Evolutionary conservation across 1,139 yeast species (phyloP), one percentile per base, ranked within the genome.

Genomic region (Pichia sp.): DNA sequence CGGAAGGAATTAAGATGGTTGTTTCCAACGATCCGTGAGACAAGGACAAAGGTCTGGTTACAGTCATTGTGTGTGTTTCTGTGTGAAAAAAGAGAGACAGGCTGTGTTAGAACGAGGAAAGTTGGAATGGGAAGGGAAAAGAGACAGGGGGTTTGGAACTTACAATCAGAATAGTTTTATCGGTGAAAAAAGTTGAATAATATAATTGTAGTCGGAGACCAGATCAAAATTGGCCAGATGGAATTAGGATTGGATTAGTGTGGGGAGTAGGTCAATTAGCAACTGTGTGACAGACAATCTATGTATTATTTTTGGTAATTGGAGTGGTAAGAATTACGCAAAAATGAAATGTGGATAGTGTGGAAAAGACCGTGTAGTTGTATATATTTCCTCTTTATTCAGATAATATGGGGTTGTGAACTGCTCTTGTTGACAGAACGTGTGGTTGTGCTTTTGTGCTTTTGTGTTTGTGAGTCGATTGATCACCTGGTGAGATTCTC

Each of bases 11-110:
- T 66, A 92, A 78, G 54, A 92, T 75, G 43, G 93, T 85, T 72
- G 90, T 90, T 75, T 93, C 98, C 59, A 92, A 81, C 45, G 88
- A 75, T 56, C 97, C 97, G 68, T 90, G 96, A 58, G 83, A 75
- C 65, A 93, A 79, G 58, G 86, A 86, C 68, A 93, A 80, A 47
- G 98, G 97, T 72, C 92, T 81, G 52, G 64, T 65, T 36, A 67
- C 68, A 46, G 58, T n/a, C 58, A 55, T 55, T 49, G 32, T 45
- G 32, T 15, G n/a, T 42, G 45, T 16, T 42, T 19, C 26, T 42
- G 8, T 7, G 11, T 8, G 7, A 8, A 19, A 42, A 19, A 42
- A 42, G 10, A 8, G 45, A 8, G 13, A n/a, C 11, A 10, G 13
- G 16, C 5, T 5, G 3, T 8, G n/a, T 15, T 8, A 42, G 11